A percentile compares a stretch with the other conserved stretches of the same genome.
These are phyloP conservation scores for Melampsora americana DNA, from an alignment of 1,284 basidiomycete species.

Conservation along the genomic window DNA sequence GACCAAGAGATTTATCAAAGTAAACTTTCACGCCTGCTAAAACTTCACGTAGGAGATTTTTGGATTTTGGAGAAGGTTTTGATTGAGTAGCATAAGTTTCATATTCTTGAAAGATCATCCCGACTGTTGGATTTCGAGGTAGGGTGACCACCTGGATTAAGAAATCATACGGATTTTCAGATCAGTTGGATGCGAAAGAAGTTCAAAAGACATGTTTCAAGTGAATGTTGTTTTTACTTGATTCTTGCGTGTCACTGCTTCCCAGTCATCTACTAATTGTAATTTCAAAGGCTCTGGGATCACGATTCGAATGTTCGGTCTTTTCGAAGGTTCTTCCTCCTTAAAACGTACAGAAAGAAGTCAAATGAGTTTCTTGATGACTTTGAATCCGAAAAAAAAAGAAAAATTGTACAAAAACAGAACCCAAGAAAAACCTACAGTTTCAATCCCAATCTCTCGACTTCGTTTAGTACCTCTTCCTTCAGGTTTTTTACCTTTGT, in stretches of 20 bases:
- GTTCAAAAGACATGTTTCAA: not conserved
- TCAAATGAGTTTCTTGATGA: no score
- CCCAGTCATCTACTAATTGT: conserved; percentile 95
- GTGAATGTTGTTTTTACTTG: conserved; percentile 60
- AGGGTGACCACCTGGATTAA: conserved; percentile 72
- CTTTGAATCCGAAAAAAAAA: no score
- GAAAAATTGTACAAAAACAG: no score
- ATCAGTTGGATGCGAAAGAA: not conserved
- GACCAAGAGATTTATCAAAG: conserved; percentile 85
- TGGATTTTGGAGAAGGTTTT: conserved; percentile 23
- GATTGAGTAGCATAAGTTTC: conserved; percentile 60
- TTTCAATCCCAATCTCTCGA: conserved; percentile 54
- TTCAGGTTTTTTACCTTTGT: conserved; percentile 55
- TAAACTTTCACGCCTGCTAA: conserved; percentile 85
- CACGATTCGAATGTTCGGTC: conserved; percentile 83
- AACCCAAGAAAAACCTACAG: conserved; percentile 52
- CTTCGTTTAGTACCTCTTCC: conserved; percentile 52
- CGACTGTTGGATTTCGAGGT: conserved; percentile 76
- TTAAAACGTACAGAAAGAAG: conserved; percentile 45
- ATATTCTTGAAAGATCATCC: conserved; percentile 75
- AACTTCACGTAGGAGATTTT: conserved; percentile 66
- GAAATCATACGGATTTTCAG: not conserved
- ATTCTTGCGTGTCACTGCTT: conserved; percentile 89
- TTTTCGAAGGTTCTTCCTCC: conserved; percentile 62
- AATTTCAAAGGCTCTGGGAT: conserved; percentile 86